Evolutionary conservation across 2,329 filamentous ascomycete species (phyloP), one percentile per base, ranked within the genome.

Genomic region (Orbilia brochopaga): DNA sequence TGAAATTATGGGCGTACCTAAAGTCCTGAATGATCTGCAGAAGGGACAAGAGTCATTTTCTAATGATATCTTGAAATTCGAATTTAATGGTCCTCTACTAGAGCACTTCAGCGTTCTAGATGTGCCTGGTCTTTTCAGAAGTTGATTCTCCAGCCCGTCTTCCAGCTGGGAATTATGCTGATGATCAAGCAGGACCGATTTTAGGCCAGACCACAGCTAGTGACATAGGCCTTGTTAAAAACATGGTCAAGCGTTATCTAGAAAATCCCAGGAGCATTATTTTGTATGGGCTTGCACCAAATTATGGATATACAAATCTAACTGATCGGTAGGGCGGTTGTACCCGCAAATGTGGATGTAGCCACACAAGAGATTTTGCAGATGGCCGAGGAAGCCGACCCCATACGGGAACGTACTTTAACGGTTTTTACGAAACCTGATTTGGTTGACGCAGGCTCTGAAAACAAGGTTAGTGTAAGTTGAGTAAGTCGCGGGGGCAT

Each of bases 351-450:
- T 13, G 44, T 73, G 8, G 73, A 73, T 8, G 48, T 73, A 2
- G 67, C 69, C 4, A 67, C 58, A 17, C 65, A 70, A 30, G 61
- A 58, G 27, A 48, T 70, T 8, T 58, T 70, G 32, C 42, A 67
- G 19, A 53, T 62, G 21, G 52, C 57, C 0, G 74, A 77, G 23
- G 74, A 79, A 11, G 69, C 75, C 21, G 81, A 83, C 73, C 74
- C 69, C 0, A 62, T 73, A 5, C 80, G 81, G 0, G 69, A 74
- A 32, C 76, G 82, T 32, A 83, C 81, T 0, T 58, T 83, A 0
- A 80, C 81, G 0, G 78, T 84, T 1, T 79, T 88, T 0, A 88
- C 86, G 0, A 88, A 88, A 74, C 83, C 85, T 0, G 86, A 89
- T 65, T 78, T 87, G 0, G 82, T 83, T 11, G 77, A 79, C 37